Evolutionary conservation across 2,329 filamentous ascomycete genomes (phyloP), one percentile per base, ranked within the genome.

Genomic region (Fusarium solani-melongenae): DNA sequence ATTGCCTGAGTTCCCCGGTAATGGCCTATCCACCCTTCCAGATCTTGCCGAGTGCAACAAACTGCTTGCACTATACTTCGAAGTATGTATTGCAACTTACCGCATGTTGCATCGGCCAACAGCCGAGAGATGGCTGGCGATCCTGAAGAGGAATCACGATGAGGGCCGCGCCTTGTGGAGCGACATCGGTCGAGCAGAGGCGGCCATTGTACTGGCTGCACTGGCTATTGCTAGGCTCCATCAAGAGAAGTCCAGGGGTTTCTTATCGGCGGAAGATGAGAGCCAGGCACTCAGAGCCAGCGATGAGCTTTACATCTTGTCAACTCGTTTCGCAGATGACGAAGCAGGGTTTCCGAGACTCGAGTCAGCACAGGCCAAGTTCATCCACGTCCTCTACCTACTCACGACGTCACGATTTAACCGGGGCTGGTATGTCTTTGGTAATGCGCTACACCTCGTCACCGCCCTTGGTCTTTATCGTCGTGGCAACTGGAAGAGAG

Each of bases 351-450:
- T 86, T 7, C 87, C 88, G 0, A 84, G 83, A 17, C 72, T 91
- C 2, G 87, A 90, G 41, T 88, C 87, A 0, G 88, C 89, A 1
- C 90, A 92, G 76, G 88, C 87, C 22, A 83, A 88, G 31, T 78
- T 91, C 0, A 83, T 89, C 1, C 88, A 90, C 71, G 89, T 88
- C 14, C 82, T 91, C 7, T 91, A 90, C 68, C 82, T 91, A 22
- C 82, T 91, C 0, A 87, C 86, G 5, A 89, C 89, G 0, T 89
- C 89, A 1, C 84, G 89, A 0, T 87, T 90, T 74, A 91, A 91
- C 63, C 87, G 90, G 44, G 89, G 87, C 20, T 91, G 89, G 88
- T 90, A 88, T 74, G 82, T 86, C 3, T 91, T 91, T 75, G 89
- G 89, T 0, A 89, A 85, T 3, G 85, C 87, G 0, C 81, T 89